These are phyloP conservation scores for Periconia digitata DNA, from an alignment of 2,329 filamentous ascomycete genomes.

Conservation along the genomic window DNA sequence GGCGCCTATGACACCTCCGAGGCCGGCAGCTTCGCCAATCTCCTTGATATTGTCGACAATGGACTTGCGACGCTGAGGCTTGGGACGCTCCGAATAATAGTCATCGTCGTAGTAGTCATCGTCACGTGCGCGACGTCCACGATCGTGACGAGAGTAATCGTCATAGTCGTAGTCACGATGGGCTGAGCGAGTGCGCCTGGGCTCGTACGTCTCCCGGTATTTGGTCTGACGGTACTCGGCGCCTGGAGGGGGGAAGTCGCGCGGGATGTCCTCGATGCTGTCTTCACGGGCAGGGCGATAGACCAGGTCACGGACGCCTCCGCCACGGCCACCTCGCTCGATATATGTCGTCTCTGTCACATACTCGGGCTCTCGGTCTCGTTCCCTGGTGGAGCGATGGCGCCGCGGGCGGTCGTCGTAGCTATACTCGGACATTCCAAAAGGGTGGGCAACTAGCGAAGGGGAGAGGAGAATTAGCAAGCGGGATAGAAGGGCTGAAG, in stretches of 20 bases:
- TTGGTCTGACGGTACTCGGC: conserved; percentile 49
- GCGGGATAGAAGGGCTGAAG: neutral
- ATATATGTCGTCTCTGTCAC: conserved; percentile 55
- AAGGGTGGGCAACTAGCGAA: neutral
- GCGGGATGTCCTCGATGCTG: conserved; percentile 81
- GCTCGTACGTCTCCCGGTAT: conserved; percentile 52
- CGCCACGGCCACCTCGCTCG: conserved; percentile 50
- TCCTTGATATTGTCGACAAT: conserved; percentile 60
- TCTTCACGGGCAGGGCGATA: conserved; percentile 65
- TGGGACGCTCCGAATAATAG: conserved; percentile 46
- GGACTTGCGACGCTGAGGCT: conserved; percentile 54
- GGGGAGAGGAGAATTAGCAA: neutral
- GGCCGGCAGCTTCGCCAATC: conserved; percentile 58
- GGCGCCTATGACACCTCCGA: conserved; percentile 56
- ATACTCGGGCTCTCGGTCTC: conserved; percentile 52
- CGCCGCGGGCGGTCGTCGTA: conserved; percentile 52
- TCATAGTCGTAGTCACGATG: conserved; percentile 63
- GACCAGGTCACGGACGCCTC: conserved; percentile 51
- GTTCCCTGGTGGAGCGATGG: conserved; percentile 33
- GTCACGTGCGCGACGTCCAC: conserved; percentile 50
- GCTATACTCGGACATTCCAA: conserved; percentile 52
- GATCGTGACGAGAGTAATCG: conserved; percentile 45
- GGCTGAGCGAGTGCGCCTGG: conserved; percentile 65
- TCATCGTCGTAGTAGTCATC: conserved; percentile 50
- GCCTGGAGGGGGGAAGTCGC: conserved; percentile 79